These are phyloP conservation scores for Exophiala sp. DNA, from an alignment of 2,329 filamentous ascomycete species.

Conservation along the genomic window DNA sequence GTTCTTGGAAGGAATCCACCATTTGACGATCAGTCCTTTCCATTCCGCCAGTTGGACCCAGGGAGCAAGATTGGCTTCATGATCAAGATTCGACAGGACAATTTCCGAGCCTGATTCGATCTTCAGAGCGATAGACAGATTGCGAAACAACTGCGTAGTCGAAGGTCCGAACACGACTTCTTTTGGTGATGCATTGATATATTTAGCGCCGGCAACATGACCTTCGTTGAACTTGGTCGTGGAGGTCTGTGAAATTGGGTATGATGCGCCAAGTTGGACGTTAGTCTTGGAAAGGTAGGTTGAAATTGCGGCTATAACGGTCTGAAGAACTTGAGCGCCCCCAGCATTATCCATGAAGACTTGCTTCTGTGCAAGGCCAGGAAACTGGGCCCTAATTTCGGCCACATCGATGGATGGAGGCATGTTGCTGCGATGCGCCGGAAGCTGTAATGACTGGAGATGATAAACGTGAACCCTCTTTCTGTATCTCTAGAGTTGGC, in stretches of 20 bases:
- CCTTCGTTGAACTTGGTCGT: conserved; percentile 59
- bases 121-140: conserved; percentile 57
- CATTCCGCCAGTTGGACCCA: conserved; percentile 67
- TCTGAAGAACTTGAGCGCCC: conserved; percentile 65
- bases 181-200: conserved; percentile 63
- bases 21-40: conserved; percentile 61
- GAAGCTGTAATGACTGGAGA: too few relatives aligned
- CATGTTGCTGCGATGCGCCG: background rate
- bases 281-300: conserved; percentile 66
- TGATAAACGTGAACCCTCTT: too few relatives aligned
- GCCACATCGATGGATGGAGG: conserved; percentile 51
- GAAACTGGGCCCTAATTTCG: conserved; percentile 60
- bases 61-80: conserved; percentile 72
- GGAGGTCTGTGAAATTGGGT: conserved; percentile 58
- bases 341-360: conserved; percentile 77
- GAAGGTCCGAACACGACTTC: conserved; percentile 72
- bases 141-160: conserved; percentile 73
- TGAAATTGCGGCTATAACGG: conserved; percentile 63
- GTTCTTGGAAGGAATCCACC: conserved; percentile 58
- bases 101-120: conserved; percentile 62
- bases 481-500: too few relatives aligned
- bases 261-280: conserved; percentile 72
- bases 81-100: conserved; percentile 68
- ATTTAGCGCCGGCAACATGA: conserved; percentile 63
- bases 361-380: conserved; percentile 63